Evolutionary conservation across 1,284 basidiomycete species (phyloP), one percentile per base, ranked within the genome.

Genomic region (Agaricales sp.): DNA sequence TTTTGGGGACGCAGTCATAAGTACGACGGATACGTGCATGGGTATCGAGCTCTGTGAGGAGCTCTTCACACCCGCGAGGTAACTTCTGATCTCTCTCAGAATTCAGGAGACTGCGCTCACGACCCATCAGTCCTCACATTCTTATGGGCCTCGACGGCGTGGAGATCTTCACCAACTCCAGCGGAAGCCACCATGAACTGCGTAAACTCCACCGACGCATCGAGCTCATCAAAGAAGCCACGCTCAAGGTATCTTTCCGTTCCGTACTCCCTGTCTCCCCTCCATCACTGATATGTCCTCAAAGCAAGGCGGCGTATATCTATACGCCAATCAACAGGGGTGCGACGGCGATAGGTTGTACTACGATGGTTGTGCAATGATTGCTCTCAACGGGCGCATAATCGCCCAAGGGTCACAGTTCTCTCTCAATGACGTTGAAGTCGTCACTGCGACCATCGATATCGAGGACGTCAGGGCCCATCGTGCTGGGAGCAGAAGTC

Each of bases 271-370:
- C 16, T 50, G 16, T 46, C 50, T n/a, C n/a, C n/a, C n/a, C n/a
- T n/a, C n/a, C n/a, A n/a, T n/a, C 43, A 50, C 35, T 48, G 43
- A 24, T 46, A 14, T 12, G 41, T 21, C 20, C 20, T 44, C 50
- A 3, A 56, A 96, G 93, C 77, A 93, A 24, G 96, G 95, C 18
- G 95, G 96, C 2, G 81, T 98, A 47, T 99, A 99, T 65, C 77
- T 99, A 4, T 99, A 99, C 58, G 90, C 95, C 6, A 99, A 99
- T 62, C 95, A 99, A 62, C 94, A 97, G 73, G 95, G 96, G 3
- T 99, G 96, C 62, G 95, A 99, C 61, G 95, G 96, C 2, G 95
- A 99, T 62, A 80, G 95, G 21, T 73, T 98, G 1, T 99, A 99
- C 72, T 99, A 98, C 63, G 96, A 99, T 59, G 95, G 96, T 24